Evolutionary conservation across 73 alveolate genomes (phyloP).

Genomic region (Blepharisma japonicum): DNA sequence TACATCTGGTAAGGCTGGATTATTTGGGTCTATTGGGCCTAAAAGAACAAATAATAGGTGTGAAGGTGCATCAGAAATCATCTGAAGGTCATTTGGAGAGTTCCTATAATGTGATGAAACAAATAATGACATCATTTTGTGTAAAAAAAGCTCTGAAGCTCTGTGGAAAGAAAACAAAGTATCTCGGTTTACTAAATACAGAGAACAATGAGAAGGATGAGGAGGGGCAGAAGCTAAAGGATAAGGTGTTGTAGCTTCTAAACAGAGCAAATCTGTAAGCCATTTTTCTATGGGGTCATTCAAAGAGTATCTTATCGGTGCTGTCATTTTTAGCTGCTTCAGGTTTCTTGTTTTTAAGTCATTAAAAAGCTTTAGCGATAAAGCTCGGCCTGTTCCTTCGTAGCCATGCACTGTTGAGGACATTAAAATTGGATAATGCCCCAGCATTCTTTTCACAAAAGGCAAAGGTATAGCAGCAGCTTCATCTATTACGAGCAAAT

Average conservation of each 20-base stretch:
- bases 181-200: conserved; percentile 97
- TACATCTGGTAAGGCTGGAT: conserved; percentile 93
- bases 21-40: conserved; percentile 72
- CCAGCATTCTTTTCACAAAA: conserved; percentile 85
- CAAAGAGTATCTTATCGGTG: conserved; percentile 97
- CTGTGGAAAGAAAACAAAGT: conserved; percentile 94
- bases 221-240: conserved; percentile 74
- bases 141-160: conserved; percentile 95
- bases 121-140: conserved; percentile 94
- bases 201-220: conserved; percentile 92
- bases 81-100: conserved; percentile 99
- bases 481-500: conserved; percentile 98
- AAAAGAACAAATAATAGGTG: conserved; percentile 95
- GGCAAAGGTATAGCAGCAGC: conserved; percentile 99
- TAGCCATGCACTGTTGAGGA: conserved; percentile 99
- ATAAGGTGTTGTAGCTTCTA: conserved; percentile 81
- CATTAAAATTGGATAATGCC: conserved; percentile 93
- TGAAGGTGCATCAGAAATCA: conserved; percentile 99
- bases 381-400: conserved; percentile 98
- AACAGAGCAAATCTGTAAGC: conserved; percentile 92
- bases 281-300: conserved; percentile 98
- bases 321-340: conserved; percentile 65
- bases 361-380: conserved; percentile 82
- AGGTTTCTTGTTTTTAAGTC: conserved; percentile 52
- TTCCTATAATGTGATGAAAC: conserved; percentile 99